Evolutionary conservation across 2,329 filamentous ascomycete species (phyloP).

Genomic region (Alternaria gansuensis): DNA sequence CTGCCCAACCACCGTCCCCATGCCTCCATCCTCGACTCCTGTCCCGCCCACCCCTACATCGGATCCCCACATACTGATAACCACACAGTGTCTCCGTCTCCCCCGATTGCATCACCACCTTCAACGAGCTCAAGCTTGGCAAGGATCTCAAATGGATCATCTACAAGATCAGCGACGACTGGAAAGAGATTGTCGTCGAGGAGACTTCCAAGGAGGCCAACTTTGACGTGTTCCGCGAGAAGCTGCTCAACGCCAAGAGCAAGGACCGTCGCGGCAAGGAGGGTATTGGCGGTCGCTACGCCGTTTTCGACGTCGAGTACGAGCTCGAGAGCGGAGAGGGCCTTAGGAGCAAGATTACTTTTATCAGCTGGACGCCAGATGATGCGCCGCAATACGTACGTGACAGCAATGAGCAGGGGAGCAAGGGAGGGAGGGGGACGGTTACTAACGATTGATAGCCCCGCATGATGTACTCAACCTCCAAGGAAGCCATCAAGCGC

Average conservation of each 20-base stretch:
- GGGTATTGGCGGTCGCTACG: constrained; percentile 76
- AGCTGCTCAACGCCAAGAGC: constrained; percentile 75
- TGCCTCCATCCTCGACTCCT: constrained; percentile 14
- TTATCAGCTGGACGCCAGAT: constrained; percentile 57
- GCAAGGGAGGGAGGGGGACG: background rate
- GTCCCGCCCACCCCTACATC: constrained; percentile 5
- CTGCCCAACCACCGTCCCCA: constrained; percentile 17
- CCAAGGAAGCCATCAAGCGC: constrained; percentile 86
- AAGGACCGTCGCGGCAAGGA: constrained; percentile 71
- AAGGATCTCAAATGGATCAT: constrained; percentile 84
- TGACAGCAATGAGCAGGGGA: constrained; percentile 21
- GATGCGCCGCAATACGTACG: constrained; percentile 79
- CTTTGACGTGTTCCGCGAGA: constrained; percentile 78
- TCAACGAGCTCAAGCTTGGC: constrained; percentile 84
- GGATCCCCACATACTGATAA: constrained; percentile 26
- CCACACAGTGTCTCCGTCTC: constrained; percentile 71
- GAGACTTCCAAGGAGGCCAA: constrained; percentile 72
- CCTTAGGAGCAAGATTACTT: constrained; percentile 65
- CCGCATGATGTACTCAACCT: constrained; percentile 91
- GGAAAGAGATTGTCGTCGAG: constrained; percentile 83
- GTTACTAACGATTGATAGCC: constrained; percentile 61
- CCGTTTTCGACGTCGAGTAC: constrained; percentile 87
- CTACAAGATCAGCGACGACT: constrained; percentile 85
- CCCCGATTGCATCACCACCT: constrained; percentile 72
- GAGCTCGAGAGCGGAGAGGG: constrained; percentile 76